A percentile compares a stretch with the other conserved stretches of the same genome.
Conservation (phyloP, 306 rosid species). For the Castanospermum australe region DNA sequence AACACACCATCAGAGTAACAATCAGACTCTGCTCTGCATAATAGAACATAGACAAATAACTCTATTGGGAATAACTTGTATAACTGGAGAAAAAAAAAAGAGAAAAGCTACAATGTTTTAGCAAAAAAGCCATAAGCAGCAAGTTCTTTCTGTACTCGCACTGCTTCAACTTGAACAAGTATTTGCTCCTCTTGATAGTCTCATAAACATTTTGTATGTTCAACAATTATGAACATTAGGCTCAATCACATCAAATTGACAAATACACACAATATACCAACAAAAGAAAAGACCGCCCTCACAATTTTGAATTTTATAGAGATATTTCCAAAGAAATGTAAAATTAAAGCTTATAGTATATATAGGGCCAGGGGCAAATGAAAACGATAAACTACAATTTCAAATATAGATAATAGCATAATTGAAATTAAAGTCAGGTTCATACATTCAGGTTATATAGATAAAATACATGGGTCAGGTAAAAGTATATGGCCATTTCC, state of each 20-base stretch:
- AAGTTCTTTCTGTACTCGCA: constrained; percentile 84
- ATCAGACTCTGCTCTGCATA: constrained; percentile 79
- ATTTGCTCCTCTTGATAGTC: constrained; percentile 76
- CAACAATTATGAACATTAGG: constrained; percentile 12
- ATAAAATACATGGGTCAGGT: too few relatives aligned
- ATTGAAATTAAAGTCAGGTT: too few relatives aligned
- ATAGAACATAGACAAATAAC: constrained; percentile 24
- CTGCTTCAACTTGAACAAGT: constrained; percentile 89
- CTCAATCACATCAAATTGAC: constrained; percentile 1
- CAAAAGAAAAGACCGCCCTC: background rate
- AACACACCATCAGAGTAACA: constrained; percentile 84
- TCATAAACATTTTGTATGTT: constrained; percentile 83
- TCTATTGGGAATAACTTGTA: constrained; percentile 11
- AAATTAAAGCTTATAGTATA: too few relatives aligned
- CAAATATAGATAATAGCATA: too few relatives aligned
- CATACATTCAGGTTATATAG: too few relatives aligned
- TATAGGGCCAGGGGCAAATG: too few relatives aligned
- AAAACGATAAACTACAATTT: too few relatives aligned
- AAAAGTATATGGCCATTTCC: too few relatives aligned
- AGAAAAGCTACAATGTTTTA: constrained; percentile 15
- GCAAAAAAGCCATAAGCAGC: constrained; percentile 54
- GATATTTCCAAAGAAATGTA: too few relatives aligned
- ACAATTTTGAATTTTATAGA: background rate
- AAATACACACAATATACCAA: constrained; percentile 25
- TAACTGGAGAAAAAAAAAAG: background rate